Evolutionary conservation across 2,329 filamentous ascomycete species (phyloP).

Genomic region (Aureobasidium sp.): DNA sequence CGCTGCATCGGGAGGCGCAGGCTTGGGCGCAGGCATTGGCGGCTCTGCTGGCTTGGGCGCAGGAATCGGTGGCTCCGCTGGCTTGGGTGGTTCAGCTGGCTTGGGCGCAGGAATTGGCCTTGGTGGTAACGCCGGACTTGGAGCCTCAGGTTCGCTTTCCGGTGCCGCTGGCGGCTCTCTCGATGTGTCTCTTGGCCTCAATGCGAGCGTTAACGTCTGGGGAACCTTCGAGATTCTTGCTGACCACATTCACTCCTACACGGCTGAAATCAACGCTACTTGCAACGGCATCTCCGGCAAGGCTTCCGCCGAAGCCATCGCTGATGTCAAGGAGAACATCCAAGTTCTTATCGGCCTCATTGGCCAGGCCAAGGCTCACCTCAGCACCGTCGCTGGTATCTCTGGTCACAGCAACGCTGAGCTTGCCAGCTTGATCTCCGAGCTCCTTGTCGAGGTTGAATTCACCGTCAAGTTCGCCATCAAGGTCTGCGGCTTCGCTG

Average conservation of each 20-base stretch:
- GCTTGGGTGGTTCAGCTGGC: neutral
- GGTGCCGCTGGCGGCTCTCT: slow-evolving; percentile 6
- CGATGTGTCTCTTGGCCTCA: slow-evolving; percentile 4
- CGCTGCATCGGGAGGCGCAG: slow-evolving; percentile 20
- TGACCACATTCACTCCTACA: slow-evolving; percentile 9
- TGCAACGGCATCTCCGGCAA: slow-evolving; percentile 1
- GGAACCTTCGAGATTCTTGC: slow-evolving; percentile 13
- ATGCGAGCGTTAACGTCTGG: slow-evolving; percentile 2
- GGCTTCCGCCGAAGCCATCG: neutral
- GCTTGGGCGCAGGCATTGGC: slow-evolving; percentile 25
- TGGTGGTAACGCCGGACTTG: neutral
- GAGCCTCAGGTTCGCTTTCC: neutral
- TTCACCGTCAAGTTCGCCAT: slow-evolving; percentile 15
- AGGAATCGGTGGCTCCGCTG: slow-evolving; percentile 29
- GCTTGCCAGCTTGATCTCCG: neutral
- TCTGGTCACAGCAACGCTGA: slow-evolving; percentile 6
- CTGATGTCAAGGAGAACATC: slow-evolving; percentile 12
- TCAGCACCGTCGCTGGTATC: neutral
- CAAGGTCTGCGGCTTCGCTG: slow-evolving; percentile 5
- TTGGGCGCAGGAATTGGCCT: neutral
- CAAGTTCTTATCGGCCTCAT: slow-evolving; percentile 1
- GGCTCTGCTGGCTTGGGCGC: slow-evolving; percentile 27
- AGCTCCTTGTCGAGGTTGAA: slow-evolving; percentile 6
- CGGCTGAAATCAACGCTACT: slow-evolving; percentile 7
- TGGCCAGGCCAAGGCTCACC: slow-evolving; percentile 11